These are phyloP conservation scores for Helotiales sp. DNA, from an alignment of 2,329 filamentous ascomycete genomes.

Conservation along the genomic window DNA sequence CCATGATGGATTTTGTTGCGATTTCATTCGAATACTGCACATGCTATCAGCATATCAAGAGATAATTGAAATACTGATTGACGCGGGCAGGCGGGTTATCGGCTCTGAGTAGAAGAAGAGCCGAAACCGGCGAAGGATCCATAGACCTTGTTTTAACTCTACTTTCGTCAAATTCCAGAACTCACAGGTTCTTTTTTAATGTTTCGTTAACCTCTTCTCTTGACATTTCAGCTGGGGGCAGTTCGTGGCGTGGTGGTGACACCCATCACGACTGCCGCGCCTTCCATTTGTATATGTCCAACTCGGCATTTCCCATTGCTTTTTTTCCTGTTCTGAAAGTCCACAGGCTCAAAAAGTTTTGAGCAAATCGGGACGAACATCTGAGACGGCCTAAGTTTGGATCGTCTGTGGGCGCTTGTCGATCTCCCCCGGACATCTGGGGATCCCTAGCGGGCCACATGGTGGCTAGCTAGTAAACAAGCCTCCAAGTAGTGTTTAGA, in stretches of 20 bases:
- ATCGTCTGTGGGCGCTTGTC: not conserved
- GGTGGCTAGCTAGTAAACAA: not conserved
- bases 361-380: slow-evolving; percentile 6
- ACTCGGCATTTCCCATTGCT: not conserved
- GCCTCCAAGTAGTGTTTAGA: not conserved
- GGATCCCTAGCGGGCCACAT: not conserved
- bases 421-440: slow-evolving; percentile 14
- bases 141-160: not conserved
- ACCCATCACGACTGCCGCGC: not conserved
- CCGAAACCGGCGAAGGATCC: not conserved
- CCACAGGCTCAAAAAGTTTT: not conserved
- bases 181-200: not conserved
- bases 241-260: not conserved
- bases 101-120: not conserved
- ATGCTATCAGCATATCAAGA: not conserved
- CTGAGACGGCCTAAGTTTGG: not conserved
- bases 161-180: not conserved
- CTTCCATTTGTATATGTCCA: not conserved
- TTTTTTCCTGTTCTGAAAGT: not conserved
- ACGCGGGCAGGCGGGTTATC: not conserved
- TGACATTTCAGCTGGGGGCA: not conserved
- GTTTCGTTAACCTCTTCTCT: not conserved
- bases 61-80: not conserved
- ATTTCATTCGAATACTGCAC: not conserved
- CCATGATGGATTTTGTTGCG: not conserved